Evolutionary conservation across 805 yeast genomes (phyloP).

Genomic region (Pichia kluyveri): DNA sequence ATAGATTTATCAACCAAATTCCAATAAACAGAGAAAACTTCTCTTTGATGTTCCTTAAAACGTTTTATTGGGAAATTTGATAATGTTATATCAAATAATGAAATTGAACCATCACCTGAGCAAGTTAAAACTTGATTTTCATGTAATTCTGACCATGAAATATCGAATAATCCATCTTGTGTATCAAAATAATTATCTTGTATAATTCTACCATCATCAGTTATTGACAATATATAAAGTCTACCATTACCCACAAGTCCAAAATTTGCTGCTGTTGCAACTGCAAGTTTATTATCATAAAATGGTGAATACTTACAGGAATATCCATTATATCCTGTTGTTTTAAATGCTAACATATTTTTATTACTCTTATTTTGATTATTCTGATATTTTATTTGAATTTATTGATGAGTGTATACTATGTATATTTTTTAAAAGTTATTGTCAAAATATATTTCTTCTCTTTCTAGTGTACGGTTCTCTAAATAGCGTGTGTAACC

Average conservation of each 20-base stretch:
- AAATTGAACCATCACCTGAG: constrained; percentile 84
- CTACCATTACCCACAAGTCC: constrained; percentile 94
- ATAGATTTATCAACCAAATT: constrained; percentile 35
- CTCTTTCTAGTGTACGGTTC: too few relatives aligned
- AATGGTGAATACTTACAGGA: constrained; percentile 86
- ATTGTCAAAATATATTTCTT: too few relatives aligned
- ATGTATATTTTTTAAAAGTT: too few relatives aligned
- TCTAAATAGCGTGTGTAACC: too few relatives aligned
- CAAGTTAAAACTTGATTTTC: constrained; percentile 80
- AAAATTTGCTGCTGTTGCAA: constrained; percentile 84
- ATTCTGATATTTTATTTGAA: too few relatives aligned
- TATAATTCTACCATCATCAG: constrained; percentile 50
- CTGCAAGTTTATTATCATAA: constrained; percentile 81
- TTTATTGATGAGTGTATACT: too few relatives aligned
- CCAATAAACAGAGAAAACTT: constrained; percentile 31
- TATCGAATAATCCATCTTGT: constrained; percentile 85
- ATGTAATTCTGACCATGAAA: constrained; percentile 85
- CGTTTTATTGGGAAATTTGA: constrained; percentile 63
- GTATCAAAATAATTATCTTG: constrained; percentile 65
- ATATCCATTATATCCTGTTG: constrained; percentile 79
- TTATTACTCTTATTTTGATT: not conserved
- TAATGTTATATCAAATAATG: constrained; percentile 68
- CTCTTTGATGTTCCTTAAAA: constrained; percentile 61
- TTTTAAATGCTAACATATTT: constrained; percentile 58
- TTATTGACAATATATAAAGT: constrained; percentile 60